These are phyloP conservation scores for Petunia hybrid DNA, from an alignment of 305 asterid genomes.

Conservation along the genomic window DNA sequence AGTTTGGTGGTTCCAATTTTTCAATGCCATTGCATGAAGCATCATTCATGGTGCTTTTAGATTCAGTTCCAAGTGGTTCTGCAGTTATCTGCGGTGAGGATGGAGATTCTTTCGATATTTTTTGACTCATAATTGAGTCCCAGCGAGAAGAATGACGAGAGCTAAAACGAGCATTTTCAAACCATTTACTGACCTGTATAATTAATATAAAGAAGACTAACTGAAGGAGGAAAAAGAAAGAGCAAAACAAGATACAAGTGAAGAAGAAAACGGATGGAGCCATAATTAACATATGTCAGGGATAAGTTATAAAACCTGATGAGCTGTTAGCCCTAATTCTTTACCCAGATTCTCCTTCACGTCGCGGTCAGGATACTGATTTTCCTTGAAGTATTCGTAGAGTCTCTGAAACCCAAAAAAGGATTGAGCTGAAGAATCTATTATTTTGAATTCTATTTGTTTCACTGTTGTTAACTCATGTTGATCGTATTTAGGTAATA, in stretches of 20 bases:
- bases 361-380: slow-evolving; percentile 73
- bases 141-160: slow-evolving; percentile 59
- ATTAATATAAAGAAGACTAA: slow-evolving; percentile 16
- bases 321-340: slow-evolving; percentile 67
- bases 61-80: slow-evolving; percentile 48
- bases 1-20: slow-evolving; percentile 31
- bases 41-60: slow-evolving; percentile 33
- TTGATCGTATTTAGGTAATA: no score
- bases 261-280: neutral
- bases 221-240: neutral
- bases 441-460: no score
- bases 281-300: slow-evolving; percentile 21
- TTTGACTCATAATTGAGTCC: slow-evolving; percentile 46
- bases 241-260: slow-evolving; percentile 13
- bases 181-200: slow-evolving; percentile 81
- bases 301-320: slow-evolving; percentile 60
- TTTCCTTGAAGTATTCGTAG: slow-evolving; percentile 67
- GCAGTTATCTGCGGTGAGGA: slow-evolving; percentile 33
- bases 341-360: slow-evolving; percentile 70
- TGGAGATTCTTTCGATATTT: slow-evolving; percentile 23
- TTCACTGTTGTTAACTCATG: no score
- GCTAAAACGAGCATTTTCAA: slow-evolving; percentile 91
- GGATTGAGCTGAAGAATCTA: slow-evolving; percentile 22
- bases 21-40: slow-evolving; percentile 33
- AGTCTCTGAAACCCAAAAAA: slow-evolving; percentile 70